Evolutionary conservation across 352 stramenopile genomes (phyloP).

Genomic region (Phytopythium oedochilum): DNA sequence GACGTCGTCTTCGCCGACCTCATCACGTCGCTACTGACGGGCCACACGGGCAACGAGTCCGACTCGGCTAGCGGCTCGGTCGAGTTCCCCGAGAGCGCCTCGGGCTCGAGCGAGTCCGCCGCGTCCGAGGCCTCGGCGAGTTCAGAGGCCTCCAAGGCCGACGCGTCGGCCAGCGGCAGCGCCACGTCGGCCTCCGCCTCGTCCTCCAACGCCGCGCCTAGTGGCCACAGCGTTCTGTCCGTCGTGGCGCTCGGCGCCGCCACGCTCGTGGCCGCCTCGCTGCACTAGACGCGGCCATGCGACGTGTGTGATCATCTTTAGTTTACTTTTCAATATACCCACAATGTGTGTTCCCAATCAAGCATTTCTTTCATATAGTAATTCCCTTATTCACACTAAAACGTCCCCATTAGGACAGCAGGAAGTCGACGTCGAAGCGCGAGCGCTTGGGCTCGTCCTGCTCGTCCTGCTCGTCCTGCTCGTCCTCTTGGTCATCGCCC

Average conservation of each 20-base stretch:
- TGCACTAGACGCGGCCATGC: constrained; percentile 11
- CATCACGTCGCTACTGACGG: constrained; percentile 50
- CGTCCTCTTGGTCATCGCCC: constrained; percentile 2
- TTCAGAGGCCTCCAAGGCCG: constrained; percentile 1
- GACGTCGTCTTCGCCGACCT: constrained; percentile 43
- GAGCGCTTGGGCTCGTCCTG: background rate
- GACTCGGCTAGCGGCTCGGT: constrained; percentile 15
- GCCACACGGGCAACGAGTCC: constrained; percentile 60
- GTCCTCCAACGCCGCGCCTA: constrained; percentile 1
- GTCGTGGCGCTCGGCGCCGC: constrained; percentile 12
- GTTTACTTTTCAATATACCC: too few species aligned
- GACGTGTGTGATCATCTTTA: background rate
- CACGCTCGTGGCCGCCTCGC: constrained; percentile 11
- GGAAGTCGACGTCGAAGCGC: constrained; percentile 3
- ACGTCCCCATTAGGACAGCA: constrained; percentile 2
- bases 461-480: background rate
- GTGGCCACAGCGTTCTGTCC: constrained; percentile 7
- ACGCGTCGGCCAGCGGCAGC: background rate
- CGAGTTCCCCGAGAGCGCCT: constrained; percentile 9
- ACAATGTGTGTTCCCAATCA: too few species aligned
- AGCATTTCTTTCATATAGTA: too few species aligned
- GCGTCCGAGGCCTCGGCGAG: constrained; percentile 2
- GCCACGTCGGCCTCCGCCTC: constrained; percentile 4
- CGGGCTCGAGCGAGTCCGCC: constrained; percentile 11
- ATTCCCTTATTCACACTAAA: too few species aligned